phyloP scores from a whole-genome alignment of 2,329 filamentous ascomycete genomes.

The Neurospora sp. region DNA sequence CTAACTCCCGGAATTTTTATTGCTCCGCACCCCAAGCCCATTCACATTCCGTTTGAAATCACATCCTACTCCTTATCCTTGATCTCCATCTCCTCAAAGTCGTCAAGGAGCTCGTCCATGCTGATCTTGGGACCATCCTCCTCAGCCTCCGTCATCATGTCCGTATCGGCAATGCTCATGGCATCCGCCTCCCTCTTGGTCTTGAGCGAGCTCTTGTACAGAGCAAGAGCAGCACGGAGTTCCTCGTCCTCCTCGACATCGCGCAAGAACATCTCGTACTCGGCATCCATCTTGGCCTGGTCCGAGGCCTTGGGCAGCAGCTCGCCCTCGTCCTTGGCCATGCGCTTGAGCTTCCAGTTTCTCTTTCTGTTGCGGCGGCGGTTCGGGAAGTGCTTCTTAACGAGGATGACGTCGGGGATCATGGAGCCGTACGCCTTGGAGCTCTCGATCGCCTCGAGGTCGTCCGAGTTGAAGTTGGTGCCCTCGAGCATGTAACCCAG shows the following conservation, averaged over 20 bases:
- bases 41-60: background rate
- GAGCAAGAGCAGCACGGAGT: constrained; percentile 67
- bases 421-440: constrained; percentile 65
- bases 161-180: constrained; percentile 58
- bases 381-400: constrained; percentile 88
- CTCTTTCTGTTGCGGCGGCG: constrained; percentile 74
- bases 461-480: constrained; percentile 83
- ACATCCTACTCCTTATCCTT: constrained; percentile 31
- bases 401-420: constrained; percentile 85
- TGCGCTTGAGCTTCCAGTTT: constrained; percentile 91
- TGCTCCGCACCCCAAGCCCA: background rate
- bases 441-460: constrained; percentile 73
- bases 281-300: constrained; percentile 76
- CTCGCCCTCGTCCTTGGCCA: constrained; percentile 83
- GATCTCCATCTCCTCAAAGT: constrained; percentile 82
- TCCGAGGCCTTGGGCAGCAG: constrained; percentile 79
- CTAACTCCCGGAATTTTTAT: background rate
- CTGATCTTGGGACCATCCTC: constrained; percentile 59
- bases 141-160: constrained; percentile 43
- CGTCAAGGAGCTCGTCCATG: constrained; percentile 78
- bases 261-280: constrained; percentile 94
- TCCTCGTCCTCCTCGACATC: constrained; percentile 96
- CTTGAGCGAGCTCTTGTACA: constrained; percentile 65
- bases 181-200: constrained; percentile 32
- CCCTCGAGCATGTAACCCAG: constrained; percentile 90